These are phyloP conservation scores for Aethionema arabicum DNA, from an alignment of 345 rosid species.

Conservation along the genomic window DNA sequence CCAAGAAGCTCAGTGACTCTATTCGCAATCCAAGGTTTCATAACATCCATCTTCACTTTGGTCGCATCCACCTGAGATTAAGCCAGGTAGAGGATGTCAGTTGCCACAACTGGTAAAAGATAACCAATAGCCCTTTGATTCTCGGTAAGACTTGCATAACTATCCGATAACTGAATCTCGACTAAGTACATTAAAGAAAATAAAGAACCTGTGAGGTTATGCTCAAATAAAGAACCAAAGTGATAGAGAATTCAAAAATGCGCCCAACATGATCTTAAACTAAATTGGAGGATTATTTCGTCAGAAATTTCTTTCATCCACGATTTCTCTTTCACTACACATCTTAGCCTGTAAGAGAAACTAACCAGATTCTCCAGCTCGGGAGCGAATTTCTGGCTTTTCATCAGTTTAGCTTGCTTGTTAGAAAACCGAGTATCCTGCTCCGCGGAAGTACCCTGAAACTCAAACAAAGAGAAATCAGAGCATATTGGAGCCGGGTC, in stretches of 20 bases:
- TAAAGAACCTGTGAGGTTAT: not conserved
- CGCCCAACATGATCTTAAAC: not conserved
- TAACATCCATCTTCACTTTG: slow-evolving; percentile 93
- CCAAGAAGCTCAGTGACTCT: slow-evolving; percentile 95
- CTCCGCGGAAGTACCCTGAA: slow-evolving; percentile 94
- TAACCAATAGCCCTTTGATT: not conserved
- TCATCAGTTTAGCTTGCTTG: slow-evolving; percentile 93
- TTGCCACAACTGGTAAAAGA: not conserved
- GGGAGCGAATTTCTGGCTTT: slow-evolving; percentile 87
- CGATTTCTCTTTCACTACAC: not conserved
- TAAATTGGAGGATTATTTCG: not conserved
- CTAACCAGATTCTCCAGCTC: slow-evolving; percentile 85
- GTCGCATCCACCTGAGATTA: slow-evolving; percentile 68
- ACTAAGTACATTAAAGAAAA: not conserved
- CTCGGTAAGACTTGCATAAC: not conserved
- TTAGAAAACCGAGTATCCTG: slow-evolving; percentile 98
- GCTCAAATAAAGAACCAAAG: not conserved
- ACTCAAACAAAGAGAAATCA: slow-evolving; percentile 3
- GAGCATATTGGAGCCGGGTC: not conserved
- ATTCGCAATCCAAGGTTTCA: slow-evolving; percentile 92
- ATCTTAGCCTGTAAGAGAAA: not conserved
- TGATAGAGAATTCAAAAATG: not conserved
- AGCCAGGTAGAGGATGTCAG: slow-evolving; percentile 7
- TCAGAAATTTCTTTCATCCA: not conserved
- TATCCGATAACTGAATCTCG: slow-evolving; percentile 5